phyloP scores from a whole-genome alignment of 2,329 filamentous ascomycete species.

The Ilyonectria mors-panacis region DNA sequence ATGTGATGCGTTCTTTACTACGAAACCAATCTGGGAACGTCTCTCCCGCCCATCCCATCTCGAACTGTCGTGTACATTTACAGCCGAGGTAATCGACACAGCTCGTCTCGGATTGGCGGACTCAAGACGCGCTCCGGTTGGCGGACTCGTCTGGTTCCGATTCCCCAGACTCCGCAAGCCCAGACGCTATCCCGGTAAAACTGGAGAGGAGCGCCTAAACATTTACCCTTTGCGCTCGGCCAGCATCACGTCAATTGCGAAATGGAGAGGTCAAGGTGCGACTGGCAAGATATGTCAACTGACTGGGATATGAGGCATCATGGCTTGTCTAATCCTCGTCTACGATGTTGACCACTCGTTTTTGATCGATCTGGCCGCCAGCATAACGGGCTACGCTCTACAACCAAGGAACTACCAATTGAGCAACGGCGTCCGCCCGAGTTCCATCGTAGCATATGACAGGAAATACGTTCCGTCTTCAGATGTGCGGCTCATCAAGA shows the following conservation, averaged over 20 bases:
- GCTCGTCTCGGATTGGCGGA: conserved; percentile 19
- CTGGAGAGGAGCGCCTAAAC: conserved; percentile 22
- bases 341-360: conserved; percentile 15
- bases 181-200: not conserved
- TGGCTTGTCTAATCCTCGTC: conserved; percentile 26
- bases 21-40: not conserved
- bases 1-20: not conserved
- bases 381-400: conserved; percentile 27
- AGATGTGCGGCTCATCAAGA: not conserved
- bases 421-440: not conserved
- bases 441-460: conserved; percentile 13
- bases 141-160: conserved; percentile 23
- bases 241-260: not conserved
- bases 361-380: conserved; percentile 28
- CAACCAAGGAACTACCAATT: not conserved
- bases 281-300: not conserved
- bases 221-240: conserved; percentile 22
- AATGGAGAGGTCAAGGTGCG: not conserved
- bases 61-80: not conserved
- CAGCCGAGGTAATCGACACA: not conserved
- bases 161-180: not conserved
- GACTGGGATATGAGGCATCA: conserved; percentile 1
- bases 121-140: conserved; percentile 8
- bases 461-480: not conserved
- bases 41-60: not conserved